Conservation (phyloP, 2,329 filamentous ascomycete species). For the Epicoccum nigrum region DNA sequence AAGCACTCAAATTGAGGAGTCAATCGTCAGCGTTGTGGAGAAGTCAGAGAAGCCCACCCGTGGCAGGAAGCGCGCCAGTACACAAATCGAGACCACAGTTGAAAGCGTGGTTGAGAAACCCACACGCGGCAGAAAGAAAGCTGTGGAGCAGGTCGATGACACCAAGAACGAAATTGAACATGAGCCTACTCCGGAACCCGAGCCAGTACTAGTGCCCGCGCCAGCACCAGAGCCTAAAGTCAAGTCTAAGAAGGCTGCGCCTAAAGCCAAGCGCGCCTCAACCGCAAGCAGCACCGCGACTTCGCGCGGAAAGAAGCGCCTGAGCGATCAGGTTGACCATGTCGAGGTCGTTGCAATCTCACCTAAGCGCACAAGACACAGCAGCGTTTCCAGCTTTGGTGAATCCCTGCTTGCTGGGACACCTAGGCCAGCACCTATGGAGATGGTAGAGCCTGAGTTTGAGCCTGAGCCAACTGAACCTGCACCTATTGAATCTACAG, state of each 20-base stretch:
- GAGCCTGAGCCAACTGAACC: too few relatives aligned
- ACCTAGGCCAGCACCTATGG: conserved; percentile 28
- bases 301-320: conserved; percentile 22
- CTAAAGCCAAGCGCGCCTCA: conserved; percentile 28
- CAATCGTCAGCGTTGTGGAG: conserved; percentile 3
- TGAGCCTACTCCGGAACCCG: background rate
- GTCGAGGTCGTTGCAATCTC: conserved; percentile 6
- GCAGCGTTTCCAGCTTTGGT: conserved; percentile 31
- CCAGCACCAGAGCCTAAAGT: conserved; percentile 4
- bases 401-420: conserved; percentile 28
- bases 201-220: background rate
- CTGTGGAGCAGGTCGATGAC: conserved; percentile 18
- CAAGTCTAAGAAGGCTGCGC: conserved; percentile 8
- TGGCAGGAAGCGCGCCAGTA: conserved; percentile 24
- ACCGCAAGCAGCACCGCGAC: conserved; percentile 20
- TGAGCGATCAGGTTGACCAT: conserved; percentile 23
- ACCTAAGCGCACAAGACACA: conserved; percentile 25
- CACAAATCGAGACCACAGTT: conserved; percentile 15
- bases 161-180: background rate
- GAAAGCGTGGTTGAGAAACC: conserved; percentile 2
- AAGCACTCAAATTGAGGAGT: conserved; percentile 24
- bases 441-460: conserved; percentile 13
- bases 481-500: background rate
- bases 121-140: conserved; percentile 25
- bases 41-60: conserved; percentile 25